Conservation (phyloP, 257 asterid species). For the Nicotiana obtusifolia region DNA sequence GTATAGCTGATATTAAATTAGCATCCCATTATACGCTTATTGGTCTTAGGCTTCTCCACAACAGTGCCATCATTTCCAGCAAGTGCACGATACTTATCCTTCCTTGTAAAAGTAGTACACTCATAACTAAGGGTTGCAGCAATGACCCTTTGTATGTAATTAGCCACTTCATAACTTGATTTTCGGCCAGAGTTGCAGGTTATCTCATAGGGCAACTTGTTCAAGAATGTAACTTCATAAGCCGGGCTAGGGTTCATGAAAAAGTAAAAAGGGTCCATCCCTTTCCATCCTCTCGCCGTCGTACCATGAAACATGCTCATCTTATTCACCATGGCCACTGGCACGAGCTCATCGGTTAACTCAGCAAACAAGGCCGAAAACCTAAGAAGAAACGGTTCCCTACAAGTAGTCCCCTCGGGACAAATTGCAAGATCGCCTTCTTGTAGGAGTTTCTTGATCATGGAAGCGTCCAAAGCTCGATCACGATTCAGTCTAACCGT, state of each 20-base stretch:
- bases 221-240: constrained; percentile 31
- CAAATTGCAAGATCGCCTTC: constrained; percentile 37
- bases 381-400: constrained; percentile 34
- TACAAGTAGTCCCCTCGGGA: constrained; percentile 37
- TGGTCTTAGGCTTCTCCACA: constrained; percentile 15
- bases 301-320: constrained; percentile 44
- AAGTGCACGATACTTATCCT: constrained; percentile 36
- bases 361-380: constrained; percentile 34
- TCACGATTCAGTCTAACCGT: constrained; percentile 39
- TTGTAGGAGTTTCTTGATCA: constrained; percentile 25
- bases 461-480: constrained; percentile 19
- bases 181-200: constrained; percentile 23
- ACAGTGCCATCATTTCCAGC: constrained; percentile 38
- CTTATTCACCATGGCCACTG: constrained; percentile 32
- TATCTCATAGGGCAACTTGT: constrained; percentile 24
- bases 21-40: constrained; percentile 27
- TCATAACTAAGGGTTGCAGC: constrained; percentile 32
- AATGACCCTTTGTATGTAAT: constrained; percentile 31
- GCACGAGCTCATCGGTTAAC: constrained; percentile 30
- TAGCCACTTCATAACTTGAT: constrained; percentile 35
- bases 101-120: constrained; percentile 31
- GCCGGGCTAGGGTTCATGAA: constrained; percentile 38
- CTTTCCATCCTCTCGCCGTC: constrained; percentile 38
- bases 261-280: constrained; percentile 33
- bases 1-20: background rate